Evolutionary conservation across 1,284 basidiomycete genomes (phyloP).

Genomic region (Melampsora americana): DNA sequence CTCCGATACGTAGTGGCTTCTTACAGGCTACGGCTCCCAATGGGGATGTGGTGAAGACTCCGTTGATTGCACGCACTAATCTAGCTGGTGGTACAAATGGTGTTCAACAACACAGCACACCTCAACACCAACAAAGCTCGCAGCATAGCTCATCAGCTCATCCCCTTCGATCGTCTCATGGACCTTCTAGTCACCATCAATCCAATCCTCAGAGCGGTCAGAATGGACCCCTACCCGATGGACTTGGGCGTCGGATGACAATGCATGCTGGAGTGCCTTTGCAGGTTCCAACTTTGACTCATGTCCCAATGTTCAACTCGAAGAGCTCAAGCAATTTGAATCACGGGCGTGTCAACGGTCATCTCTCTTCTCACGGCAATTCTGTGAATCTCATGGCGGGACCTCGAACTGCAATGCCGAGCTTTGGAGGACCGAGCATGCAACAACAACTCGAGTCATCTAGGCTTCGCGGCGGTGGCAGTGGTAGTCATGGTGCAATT

Average conservation of each 20-base stretch:
- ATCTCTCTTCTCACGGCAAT: neutral
- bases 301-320: neutral
- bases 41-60: constrained; percentile 4
- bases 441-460: neutral
- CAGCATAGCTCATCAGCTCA: neutral
- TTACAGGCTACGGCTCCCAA: constrained; percentile 19
- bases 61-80: constrained; percentile 18
- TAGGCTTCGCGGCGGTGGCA: neutral
- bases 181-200: constrained; percentile 2
- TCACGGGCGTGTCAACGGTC: neutral
- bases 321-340: neutral
- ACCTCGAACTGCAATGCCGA: constrained; percentile 10
- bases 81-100: neutral
- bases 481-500: neutral
- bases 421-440: neutral
- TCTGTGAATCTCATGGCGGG: neutral
- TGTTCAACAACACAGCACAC: neutral
- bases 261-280: constrained; percentile 27
- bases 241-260: constrained; percentile 38
- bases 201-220: constrained; percentile 3
- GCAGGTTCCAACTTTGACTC: constrained; percentile 23
- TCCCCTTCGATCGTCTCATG: neutral
- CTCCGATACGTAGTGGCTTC: constrained; percentile 33
- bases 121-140: neutral
- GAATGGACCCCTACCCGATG: neutral